These are phyloP conservation scores for Agroathelia rolfsii DNA, from an alignment of 1,284 basidiomycete genomes.

Conservation along the genomic window DNA sequence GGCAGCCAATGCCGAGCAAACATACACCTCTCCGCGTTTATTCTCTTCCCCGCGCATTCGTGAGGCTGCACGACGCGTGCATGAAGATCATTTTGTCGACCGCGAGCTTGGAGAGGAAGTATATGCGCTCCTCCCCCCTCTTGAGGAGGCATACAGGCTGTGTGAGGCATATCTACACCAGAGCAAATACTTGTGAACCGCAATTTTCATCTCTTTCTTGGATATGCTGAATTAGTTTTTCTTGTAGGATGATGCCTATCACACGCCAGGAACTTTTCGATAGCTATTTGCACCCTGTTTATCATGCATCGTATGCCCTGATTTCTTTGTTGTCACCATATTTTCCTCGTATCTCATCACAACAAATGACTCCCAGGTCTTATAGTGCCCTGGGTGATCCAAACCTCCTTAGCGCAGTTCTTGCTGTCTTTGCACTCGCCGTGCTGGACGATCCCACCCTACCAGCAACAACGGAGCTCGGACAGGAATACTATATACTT, in stretches of 20 bases:
- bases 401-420: constrained; percentile 45
- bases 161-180: constrained; percentile 47
- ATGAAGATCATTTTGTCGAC: constrained; percentile 21
- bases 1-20: constrained; percentile 23
- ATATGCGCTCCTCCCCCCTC: constrained; percentile 33
- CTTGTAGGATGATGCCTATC: constrained; percentile 26
- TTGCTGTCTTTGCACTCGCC: constrained; percentile 42
- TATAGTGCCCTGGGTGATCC: constrained; percentile 23
- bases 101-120: constrained; percentile 28
- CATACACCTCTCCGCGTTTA: too few relatives aligned
- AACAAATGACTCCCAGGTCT: constrained; percentile 20
- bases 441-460: constrained; percentile 36
- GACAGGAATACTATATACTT: constrained; percentile 49
- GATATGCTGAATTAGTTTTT: constrained; percentile 1
- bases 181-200: constrained; percentile 36
- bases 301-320: constrained; percentile 30
- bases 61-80: constrained; percentile 21
- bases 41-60: too few relatives aligned
- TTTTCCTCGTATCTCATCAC: constrained; percentile 3
- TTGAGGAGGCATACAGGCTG: constrained; percentile 42
- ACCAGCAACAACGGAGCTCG: constrained; percentile 34
- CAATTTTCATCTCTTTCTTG: not conserved
- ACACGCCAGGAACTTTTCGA: constrained; percentile 37
- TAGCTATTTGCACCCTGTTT: constrained; percentile 35
- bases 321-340: not conserved